Percentiles rank a stretch among this genome's conserved stretches.
Conservation (phyloP, 768 basidiomycete genomes). For the Chalciporus pseudorubinellus region DNA sequence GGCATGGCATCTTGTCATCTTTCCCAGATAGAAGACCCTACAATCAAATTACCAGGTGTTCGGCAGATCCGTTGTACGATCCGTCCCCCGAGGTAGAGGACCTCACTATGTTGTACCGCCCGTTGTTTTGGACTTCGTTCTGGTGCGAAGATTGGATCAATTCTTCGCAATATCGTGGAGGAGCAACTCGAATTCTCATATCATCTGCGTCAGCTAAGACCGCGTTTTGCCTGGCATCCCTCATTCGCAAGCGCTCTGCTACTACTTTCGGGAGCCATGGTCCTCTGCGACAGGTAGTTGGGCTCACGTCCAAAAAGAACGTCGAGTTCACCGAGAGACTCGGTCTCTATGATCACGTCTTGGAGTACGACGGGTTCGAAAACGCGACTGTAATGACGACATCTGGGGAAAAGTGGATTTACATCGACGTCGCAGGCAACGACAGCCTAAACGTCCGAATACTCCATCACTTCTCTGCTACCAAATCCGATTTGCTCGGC, state of each 20-base stretch:
- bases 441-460: constrained; percentile 46
- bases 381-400: constrained; percentile 30
- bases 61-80: constrained; percentile 52
- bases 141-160: constrained; percentile 75
- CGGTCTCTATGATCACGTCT: constrained; percentile 54
- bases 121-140: constrained; percentile 73
- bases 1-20: background rate
- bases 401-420: constrained; percentile 45
- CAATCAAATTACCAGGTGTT: constrained; percentile 63
- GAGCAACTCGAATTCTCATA: constrained; percentile 48
- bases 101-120: constrained; percentile 68
- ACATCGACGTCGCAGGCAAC: constrained; percentile 65
- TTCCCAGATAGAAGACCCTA: constrained; percentile 63
- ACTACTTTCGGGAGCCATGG: background rate
- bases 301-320: constrained; percentile 60
- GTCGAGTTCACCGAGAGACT: constrained; percentile 52
- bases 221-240: constrained; percentile 66
- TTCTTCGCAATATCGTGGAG: constrained; percentile 47
- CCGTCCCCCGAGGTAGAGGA: constrained; percentile 51
- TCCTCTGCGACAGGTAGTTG: constrained; percentile 42
- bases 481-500: constrained; percentile 33
- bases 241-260: constrained; percentile 46
- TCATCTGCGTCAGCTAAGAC: constrained; percentile 75
- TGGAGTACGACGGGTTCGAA: constrained; percentile 51
- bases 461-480: constrained; percentile 35